Percentiles rank a stretch among this genome's conserved stretches.
These are phyloP conservation scores for Ensete ventricosum DNA, from an alignment of 176 grass and related monocot genomes.

Conservation along the genomic window DNA sequence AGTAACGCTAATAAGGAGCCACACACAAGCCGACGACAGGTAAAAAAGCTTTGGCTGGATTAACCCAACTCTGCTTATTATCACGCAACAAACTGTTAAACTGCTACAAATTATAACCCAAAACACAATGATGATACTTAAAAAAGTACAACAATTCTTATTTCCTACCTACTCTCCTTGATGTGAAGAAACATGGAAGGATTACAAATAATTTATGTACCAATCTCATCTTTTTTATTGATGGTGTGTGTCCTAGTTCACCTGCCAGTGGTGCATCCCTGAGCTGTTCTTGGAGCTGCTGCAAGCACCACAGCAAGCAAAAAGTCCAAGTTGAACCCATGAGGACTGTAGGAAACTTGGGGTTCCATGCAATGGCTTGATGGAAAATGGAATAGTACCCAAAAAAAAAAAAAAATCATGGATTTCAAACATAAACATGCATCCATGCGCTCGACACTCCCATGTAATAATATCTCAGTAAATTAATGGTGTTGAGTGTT, in stretches of 20 bases:
- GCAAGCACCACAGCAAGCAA: neutral
- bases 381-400: no score
- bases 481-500: no score
- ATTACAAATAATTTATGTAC: neutral
- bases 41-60: neutral
- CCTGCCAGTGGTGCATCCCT: neutral
- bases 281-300: conserved; percentile 1
- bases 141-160: neutral
- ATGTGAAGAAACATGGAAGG: neutral
- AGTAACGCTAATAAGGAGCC: no score
- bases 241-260: neutral
- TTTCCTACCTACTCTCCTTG: neutral
- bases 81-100: neutral
- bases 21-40: neutral
- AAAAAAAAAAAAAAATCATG: neutral
- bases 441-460: neutral
- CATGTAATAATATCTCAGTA: no score
- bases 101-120: neutral
- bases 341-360: no score
- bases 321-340: neutral
- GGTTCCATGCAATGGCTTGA: no score
- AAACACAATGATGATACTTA: neutral
- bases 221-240: neutral
- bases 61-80: conserved; percentile 6
- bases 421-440: neutral